A percentile compares a stretch with the other conserved stretches of the same genome.
phyloP scores from a whole-genome alignment of 768 basidiomycete genomes.

The Hysterangium stoloniferum region DNA sequence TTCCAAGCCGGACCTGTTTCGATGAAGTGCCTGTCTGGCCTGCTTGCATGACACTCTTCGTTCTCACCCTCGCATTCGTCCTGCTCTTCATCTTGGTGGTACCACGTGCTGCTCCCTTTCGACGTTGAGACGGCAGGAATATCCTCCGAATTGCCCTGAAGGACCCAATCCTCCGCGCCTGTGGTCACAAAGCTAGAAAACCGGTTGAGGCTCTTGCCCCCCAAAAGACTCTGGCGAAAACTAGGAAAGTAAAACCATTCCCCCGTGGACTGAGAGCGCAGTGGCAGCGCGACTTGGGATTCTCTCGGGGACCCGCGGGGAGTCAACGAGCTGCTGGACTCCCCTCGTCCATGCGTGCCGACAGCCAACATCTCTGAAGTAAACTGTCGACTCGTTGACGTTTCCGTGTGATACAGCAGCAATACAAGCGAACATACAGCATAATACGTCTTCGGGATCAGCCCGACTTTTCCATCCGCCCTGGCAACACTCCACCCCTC shows the following conservation, averaged over 20 bases:
- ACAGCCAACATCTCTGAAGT: conserved; percentile 45
- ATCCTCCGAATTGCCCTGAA: conserved; percentile 50
- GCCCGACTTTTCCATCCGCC: conserved; percentile 51
- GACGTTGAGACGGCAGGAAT: conserved; percentile 17
- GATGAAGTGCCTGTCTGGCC: conserved; percentile 60
- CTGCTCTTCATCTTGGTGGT: conserved; percentile 9
- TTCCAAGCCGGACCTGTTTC: conserved; percentile 69
- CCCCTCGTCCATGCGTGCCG: conserved; percentile 24
- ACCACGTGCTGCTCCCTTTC: conserved; percentile 19
- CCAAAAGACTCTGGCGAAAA: conserved; percentile 53
- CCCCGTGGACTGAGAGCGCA: conserved; percentile 61
- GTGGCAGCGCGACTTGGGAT: conserved; percentile 24
- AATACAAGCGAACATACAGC: conserved; percentile 38
- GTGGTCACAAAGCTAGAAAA: conserved; percentile 83
- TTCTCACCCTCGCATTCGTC: conserved; percentile 27
- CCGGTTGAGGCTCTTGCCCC: conserved; percentile 74
- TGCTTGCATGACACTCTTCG: conserved; percentile 17
- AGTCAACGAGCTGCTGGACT: conserved; percentile 41
- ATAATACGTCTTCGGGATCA: conserved; percentile 66
- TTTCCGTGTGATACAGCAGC: background rate
- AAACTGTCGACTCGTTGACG: conserved; percentile 34
- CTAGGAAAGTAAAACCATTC: conserved; percentile 60
- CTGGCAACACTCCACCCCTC: conserved; percentile 79
- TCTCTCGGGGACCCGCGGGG: conserved; percentile 30
- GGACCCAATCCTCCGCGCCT: conserved; percentile 76